Conservation (phyloP, 305 asterid species). For the Fraxinus ornus region DNA sequence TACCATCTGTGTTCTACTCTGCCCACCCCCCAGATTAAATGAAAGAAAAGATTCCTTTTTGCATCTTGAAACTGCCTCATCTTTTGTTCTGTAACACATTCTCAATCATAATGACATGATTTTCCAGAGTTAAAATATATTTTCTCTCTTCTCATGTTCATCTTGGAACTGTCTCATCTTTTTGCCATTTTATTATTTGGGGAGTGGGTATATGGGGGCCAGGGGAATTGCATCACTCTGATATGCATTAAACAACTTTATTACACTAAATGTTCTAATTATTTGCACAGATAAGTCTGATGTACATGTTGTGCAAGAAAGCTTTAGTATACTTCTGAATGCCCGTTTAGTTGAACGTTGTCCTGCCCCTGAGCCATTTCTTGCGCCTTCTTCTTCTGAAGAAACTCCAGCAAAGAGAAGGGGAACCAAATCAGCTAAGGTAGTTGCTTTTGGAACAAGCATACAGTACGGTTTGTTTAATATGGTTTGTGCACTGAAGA, state of each 20-base stretch:
- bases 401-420: constrained; percentile 53
- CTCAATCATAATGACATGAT: not conserved
- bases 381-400: constrained; percentile 53
- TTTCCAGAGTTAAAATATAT: not conserved
- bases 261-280: constrained; percentile 16
- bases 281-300: constrained; percentile 51
- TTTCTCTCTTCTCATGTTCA: not conserved
- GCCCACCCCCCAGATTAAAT: not conserved
- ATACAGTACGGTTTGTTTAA: not conserved
- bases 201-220: not conserved
- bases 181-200: not conserved
- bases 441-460: constrained; percentile 25
- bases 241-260: constrained; percentile 15
- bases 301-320: constrained; percentile 39
- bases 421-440: constrained; percentile 60
- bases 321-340: constrained; percentile 55
- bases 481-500: not conserved
- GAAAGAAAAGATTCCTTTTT: not conserved
- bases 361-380: constrained; percentile 81
- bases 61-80: not conserved
- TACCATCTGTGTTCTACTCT: not conserved
- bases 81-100: not conserved
- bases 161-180: not conserved
- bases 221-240: constrained; percentile 5
- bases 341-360: constrained; percentile 81